Evolutionary conservation across 2,329 filamentous ascomycete genomes (phyloP).

Genomic region (Botryosphaeria dothidea): DNA sequence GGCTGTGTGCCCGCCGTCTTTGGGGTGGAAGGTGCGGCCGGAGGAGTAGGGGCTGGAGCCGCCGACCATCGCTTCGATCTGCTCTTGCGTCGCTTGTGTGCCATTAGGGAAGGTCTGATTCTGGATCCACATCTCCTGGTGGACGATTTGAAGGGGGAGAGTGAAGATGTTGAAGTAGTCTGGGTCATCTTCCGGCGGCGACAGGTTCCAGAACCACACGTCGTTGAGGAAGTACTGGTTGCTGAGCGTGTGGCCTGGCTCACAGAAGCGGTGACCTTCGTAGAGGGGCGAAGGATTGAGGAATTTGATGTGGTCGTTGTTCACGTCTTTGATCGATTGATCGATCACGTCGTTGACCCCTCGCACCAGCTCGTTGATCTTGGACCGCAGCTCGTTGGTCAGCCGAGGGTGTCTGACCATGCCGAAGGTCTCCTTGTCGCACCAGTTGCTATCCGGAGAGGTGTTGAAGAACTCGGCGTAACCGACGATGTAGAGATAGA

Average conservation of each 20-base stretch:
- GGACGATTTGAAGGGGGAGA: background rate
- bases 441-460: background rate
- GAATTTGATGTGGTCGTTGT: background rate
- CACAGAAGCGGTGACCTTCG: background rate
- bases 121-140: background rate
- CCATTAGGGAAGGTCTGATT: background rate
- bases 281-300: background rate
- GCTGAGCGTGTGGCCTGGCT: background rate
- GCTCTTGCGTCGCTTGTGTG: background rate
- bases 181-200: background rate
- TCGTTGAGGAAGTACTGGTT: background rate
- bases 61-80: background rate
- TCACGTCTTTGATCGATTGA: background rate
- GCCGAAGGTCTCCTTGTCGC: background rate
- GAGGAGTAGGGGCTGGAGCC: background rate
- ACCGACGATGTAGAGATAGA: background rate
- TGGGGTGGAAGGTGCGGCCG: background rate
- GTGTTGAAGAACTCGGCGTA: background rate
- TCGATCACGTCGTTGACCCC: background rate
- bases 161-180: background rate
- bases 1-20: background rate
- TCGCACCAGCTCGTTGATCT: background rate
- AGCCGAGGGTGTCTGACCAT: background rate
- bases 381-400: background rate
- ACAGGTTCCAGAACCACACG: background rate